Conservation (phyloP, 805 yeast genomes). For the Torulaspora indica region DNA sequence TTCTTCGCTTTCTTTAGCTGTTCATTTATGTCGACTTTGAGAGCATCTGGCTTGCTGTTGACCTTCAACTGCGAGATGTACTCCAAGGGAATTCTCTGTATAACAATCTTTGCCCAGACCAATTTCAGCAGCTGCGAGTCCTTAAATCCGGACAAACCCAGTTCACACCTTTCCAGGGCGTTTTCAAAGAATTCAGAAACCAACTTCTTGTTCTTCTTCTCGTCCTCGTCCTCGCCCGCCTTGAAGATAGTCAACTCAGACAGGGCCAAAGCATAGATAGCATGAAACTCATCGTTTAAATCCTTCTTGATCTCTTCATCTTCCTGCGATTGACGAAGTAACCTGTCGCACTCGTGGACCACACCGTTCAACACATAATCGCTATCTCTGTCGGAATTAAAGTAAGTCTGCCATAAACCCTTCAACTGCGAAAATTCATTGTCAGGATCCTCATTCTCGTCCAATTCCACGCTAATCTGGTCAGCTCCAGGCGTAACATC, state of each 20-base stretch:
- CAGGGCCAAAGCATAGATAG: conserved; percentile 69
- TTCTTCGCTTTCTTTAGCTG: conserved; percentile 45
- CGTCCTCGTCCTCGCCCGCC: conserved; percentile 36
- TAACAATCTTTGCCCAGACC: conserved; percentile 50
- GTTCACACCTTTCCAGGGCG: conserved; percentile 62
- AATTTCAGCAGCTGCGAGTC: conserved; percentile 46
- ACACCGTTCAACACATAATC: conserved; percentile 73
- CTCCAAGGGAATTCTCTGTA: conserved; percentile 57
- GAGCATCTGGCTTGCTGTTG: conserved; percentile 34
- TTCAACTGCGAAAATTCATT: conserved; percentile 74
- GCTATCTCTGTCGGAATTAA: conserved; percentile 51
- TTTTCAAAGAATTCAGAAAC: conserved; percentile 60
- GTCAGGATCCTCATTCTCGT: conserved; percentile 64
- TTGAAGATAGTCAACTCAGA: conserved; percentile 59
- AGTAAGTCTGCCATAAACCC: conserved; percentile 67
- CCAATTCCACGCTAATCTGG: conserved; percentile 62
- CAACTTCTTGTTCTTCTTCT: conserved; percentile 30
- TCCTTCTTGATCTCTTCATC: conserved; percentile 21
- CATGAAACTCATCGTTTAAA: conserved; percentile 54
- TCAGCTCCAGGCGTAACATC: conserved; percentile 31
- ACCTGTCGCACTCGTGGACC: conserved; percentile 86
- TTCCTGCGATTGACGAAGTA: conserved; percentile 46
- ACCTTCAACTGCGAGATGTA: conserved; percentile 48
- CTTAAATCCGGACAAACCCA: conserved; percentile 51
- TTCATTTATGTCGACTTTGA: conserved; percentile 35